phyloP scores from a whole-genome alignment of 2,329 filamentous ascomycete species.

The Cladosporium cucumerinum region DNA sequence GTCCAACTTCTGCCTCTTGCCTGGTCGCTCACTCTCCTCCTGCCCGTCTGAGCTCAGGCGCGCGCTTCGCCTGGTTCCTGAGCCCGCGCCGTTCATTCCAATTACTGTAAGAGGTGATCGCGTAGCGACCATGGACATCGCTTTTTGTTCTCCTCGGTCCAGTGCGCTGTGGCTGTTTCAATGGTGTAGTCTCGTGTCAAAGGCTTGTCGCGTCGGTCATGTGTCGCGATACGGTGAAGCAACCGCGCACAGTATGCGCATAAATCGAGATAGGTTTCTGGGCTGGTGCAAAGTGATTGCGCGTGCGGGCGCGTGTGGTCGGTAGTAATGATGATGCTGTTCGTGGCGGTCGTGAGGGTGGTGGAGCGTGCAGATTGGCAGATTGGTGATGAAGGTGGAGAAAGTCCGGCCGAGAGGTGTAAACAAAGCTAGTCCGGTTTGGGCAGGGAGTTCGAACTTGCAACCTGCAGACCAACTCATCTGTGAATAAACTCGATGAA shows the following conservation, averaged over 20 bases:
- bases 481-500: background rate
- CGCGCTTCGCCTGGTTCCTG: slow-evolving; percentile 46
- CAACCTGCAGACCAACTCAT: background rate
- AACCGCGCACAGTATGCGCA: slow-evolving; percentile 14
- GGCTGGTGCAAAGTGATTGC: slow-evolving; percentile 15
- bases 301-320: slow-evolving; percentile 19
- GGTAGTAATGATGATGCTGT: slow-evolving; percentile 25
- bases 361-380: slow-evolving; percentile 15
- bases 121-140: slow-evolving; percentile 39
- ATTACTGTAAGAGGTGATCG: slow-evolving; percentile 45
- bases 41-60: slow-evolving; percentile 42
- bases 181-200: background rate
- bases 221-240: slow-evolving; percentile 13
- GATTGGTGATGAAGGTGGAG: slow-evolving; percentile 14
- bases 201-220: slow-evolving; percentile 20
- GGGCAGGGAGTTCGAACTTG: background rate
- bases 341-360: slow-evolving; percentile 11
- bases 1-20: slow-evolving; percentile 36
- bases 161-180: slow-evolving; percentile 9
- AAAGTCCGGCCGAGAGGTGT: slow-evolving; percentile 13
- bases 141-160: slow-evolving; percentile 13
- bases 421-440: slow-evolving; percentile 3
- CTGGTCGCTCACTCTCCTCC: slow-evolving; percentile 36
- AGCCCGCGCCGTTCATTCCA: slow-evolving; percentile 43
- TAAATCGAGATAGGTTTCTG: background rate